A percentile compares a stretch with the other conserved stretches of the same genome.
These are phyloP conservation scores for Coprinopsis strossmayeri DNA, from an alignment of 768 basidiomycete genomes.

Conservation along the genomic window DNA sequence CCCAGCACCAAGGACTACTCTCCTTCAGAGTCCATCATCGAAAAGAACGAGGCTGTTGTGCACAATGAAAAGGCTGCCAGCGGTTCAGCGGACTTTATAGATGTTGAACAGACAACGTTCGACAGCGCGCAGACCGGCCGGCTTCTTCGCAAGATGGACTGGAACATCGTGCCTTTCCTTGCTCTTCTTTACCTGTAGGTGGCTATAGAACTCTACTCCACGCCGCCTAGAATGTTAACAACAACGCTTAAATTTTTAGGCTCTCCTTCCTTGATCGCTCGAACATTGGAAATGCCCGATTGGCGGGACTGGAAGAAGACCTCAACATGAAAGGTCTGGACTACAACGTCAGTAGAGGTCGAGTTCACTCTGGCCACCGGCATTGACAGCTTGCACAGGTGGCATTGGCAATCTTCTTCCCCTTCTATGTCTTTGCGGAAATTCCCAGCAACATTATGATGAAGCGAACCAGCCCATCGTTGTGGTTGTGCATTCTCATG, in stretches of 20 bases:
- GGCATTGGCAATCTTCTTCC: slow-evolving; percentile 26
- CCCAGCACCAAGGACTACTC: neutral
- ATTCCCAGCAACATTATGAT: slow-evolving; percentile 29
- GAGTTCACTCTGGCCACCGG: neutral
- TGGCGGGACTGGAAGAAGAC: slow-evolving; percentile 21
- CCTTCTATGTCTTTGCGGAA: slow-evolving; percentile 25
- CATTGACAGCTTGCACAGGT: slow-evolving; percentile 12
- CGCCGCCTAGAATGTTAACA: neutral
- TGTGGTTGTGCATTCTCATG: slow-evolving; percentile 28
- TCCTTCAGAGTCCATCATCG: slow-evolving; percentile 1
- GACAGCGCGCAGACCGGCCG: slow-evolving; percentile 1
- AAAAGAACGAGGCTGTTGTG: slow-evolving; percentile 3
- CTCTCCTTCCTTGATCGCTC: slow-evolving; percentile 26
- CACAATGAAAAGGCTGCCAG: neutral
- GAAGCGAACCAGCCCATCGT: slow-evolving; percentile 26
- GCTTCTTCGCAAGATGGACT: slow-evolving; percentile 26
- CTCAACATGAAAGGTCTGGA: slow-evolving; percentile 22
- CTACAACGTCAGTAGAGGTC: slow-evolving; percentile 18
- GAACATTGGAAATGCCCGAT: slow-evolving; percentile 27
- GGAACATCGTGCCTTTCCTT: slow-evolving; percentile 25
- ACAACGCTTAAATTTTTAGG: slow-evolving; percentile 11
- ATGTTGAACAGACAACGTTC: slow-evolving; percentile 5
- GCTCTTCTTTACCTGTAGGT: slow-evolving; percentile 24
- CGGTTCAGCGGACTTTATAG: neutral
- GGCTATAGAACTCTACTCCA: neutral